phyloP scores from a whole-genome alignment of 2,329 filamentous ascomycete genomes.

The Curvularia spicifera region DNA sequence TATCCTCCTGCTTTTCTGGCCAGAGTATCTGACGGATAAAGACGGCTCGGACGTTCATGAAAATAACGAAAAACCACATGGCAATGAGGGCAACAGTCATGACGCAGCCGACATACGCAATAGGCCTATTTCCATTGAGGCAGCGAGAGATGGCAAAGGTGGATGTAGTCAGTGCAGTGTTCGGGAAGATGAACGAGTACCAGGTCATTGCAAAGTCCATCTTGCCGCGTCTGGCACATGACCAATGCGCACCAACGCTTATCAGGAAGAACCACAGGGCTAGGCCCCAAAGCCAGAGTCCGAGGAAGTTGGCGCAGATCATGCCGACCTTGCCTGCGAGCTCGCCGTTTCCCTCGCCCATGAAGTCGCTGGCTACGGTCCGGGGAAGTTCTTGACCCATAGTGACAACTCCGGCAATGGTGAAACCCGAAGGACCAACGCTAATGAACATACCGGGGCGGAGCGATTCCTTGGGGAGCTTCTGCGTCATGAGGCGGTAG shows the following conservation, averaged over 20 bases:
- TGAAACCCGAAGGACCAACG: conserved; percentile 77
- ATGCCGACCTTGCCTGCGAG: conserved; percentile 62
- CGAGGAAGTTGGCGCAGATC: conserved; percentile 66
- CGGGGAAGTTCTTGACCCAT: conserved; percentile 61
- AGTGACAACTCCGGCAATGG: conserved; percentile 64
- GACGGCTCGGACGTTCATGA: conserved; percentile 74
- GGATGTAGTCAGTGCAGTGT: conserved; percentile 74
- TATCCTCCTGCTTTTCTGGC: conserved; percentile 73
- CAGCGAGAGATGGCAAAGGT: conserved; percentile 73
- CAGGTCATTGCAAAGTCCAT: conserved; percentile 85
- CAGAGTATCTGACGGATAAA: conserved; percentile 72
- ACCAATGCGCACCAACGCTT: conserved; percentile 76
- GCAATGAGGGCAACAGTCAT: conserved; percentile 70
- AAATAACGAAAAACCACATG: conserved; percentile 72
- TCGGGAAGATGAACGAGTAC: conserved; percentile 84
- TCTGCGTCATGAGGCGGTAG: conserved; percentile 87
- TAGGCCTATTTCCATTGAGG: conserved; percentile 53
- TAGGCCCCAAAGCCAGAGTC: conserved; percentile 83
- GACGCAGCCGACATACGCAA: conserved; percentile 71
- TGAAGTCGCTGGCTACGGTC: conserved; percentile 60
- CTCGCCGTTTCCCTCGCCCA: conserved; percentile 59
- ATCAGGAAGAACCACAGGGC: conserved; percentile 85
- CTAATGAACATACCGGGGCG: conserved; percentile 86
- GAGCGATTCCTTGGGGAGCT: conserved; percentile 75
- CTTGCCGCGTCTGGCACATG: conserved; percentile 64